These are phyloP conservation scores for Lipomyces sp. DNA, from an alignment of 805 yeast species.

Conservation along the genomic window DNA sequence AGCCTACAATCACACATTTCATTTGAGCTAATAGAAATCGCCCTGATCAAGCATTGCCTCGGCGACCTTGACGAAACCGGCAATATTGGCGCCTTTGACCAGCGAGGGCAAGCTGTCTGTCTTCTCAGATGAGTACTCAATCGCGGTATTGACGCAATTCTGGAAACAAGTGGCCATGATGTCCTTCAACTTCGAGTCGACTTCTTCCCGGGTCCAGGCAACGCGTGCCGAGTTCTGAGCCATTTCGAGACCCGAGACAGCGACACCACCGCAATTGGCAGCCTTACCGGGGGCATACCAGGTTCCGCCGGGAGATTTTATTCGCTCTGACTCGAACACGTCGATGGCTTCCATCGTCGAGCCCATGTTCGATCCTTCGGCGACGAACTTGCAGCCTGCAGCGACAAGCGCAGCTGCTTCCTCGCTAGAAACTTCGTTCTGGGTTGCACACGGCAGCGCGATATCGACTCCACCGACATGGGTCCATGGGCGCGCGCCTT, in stretches of 20 bases:
- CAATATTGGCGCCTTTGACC: conserved; percentile 98
- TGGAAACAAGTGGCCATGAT: conserved; percentile 93
- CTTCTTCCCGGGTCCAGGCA: conserved; percentile 89
- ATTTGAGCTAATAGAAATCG: conserved; percentile 56
- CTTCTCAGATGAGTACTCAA: conserved; percentile 70
- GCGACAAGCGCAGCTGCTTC: conserved; percentile 95
- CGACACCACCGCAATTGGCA: conserved; percentile 99
- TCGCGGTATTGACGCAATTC: conserved; percentile 88
- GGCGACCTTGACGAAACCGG: conserved; percentile 98
- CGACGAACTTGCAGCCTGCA: conserved; percentile 89
- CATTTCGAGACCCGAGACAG: conserved; percentile 98
- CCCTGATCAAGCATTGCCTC: conserved; percentile 98
- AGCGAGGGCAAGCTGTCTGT: conserved; percentile 81
- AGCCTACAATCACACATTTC: neutral
- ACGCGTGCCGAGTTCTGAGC: conserved; percentile 98
- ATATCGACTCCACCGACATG: conserved; percentile 89
- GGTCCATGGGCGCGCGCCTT: conserved; percentile 96
- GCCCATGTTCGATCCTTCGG: conserved; percentile 99
- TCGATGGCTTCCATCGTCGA: conserved; percentile 96
- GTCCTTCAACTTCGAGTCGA: conserved; percentile 84
- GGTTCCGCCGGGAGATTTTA: conserved; percentile 52
- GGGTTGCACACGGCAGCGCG: conserved; percentile 98
- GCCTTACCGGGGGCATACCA: conserved; percentile 99
- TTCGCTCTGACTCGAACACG: conserved; percentile 72
- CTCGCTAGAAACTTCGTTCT: conserved; percentile 94